A percentile compares a stretch with the other conserved stretches of the same genome.
phyloP scores from a whole-genome alignment of 345 rosid genomes.

The Lumnitzera littorea region DNA sequence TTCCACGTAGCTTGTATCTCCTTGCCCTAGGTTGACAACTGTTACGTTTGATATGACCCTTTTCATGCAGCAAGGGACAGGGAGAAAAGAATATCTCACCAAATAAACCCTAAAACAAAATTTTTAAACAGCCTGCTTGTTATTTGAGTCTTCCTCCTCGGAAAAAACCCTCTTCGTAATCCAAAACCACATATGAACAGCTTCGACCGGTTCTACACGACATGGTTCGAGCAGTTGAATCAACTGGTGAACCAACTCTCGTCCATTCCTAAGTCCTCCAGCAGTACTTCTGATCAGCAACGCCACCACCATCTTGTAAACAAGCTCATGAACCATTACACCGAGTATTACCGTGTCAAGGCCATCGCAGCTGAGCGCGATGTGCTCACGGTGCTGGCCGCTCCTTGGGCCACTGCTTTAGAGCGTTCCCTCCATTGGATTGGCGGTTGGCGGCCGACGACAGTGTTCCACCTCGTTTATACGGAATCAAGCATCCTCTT shows the following conservation, averaged over 20 bases:
- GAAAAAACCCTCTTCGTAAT: not conserved
- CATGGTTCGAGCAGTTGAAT: slow-evolving; percentile 56
- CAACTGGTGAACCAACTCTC: slow-evolving; percentile 55
- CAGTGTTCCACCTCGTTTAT: slow-evolving; percentile 69
- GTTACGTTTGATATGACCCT: too few relatives aligned
- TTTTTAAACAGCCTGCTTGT: too few relatives aligned
- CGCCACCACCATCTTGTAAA: slow-evolving; percentile 31
- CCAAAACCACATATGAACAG: slow-evolving; percentile 8
- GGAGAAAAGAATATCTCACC: too few relatives aligned
- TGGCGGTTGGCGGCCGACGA: slow-evolving; percentile 78
- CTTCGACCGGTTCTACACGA: slow-evolving; percentile 46
- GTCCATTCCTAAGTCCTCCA: slow-evolving; percentile 32
- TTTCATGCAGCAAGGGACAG: too few relatives aligned
- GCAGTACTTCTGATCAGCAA: slow-evolving; percentile 16
- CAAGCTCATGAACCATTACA: slow-evolving; percentile 44
- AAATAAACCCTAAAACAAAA: too few relatives aligned
- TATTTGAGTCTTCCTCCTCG: not conserved
- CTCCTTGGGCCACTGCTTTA: slow-evolving; percentile 74
- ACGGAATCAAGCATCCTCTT: slow-evolving; percentile 73
- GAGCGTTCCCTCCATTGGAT: slow-evolving; percentile 89
- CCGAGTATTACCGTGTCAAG: slow-evolving; percentile 47
- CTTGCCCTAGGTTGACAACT: too few relatives aligned
- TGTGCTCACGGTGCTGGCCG: slow-evolving; percentile 40
- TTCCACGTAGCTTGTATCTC: too few relatives aligned
- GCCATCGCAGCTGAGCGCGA: slow-evolving; percentile 40